Conservation (phyloP, 78 protist genomes). For the Chrysochromulina parva region DNA sequence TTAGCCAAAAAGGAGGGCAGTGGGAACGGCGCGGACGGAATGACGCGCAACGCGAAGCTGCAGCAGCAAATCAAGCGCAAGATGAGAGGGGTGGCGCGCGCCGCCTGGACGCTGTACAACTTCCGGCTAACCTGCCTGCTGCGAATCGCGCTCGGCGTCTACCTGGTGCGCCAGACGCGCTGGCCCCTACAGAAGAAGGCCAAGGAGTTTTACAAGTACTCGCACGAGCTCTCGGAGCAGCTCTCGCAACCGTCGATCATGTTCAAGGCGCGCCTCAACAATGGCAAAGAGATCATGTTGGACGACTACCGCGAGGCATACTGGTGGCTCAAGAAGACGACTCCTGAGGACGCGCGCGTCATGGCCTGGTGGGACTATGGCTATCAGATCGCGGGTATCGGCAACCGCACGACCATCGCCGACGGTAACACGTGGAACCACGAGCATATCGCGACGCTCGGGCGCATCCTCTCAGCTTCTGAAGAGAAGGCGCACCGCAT, state of each 20-base stretch:
- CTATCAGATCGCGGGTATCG: constrained; percentile 18
- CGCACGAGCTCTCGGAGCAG: neutral
- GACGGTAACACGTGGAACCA: constrained; percentile 62
- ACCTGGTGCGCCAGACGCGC: neutral
- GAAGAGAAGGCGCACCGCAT: constrained; percentile 21
- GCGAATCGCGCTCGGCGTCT: neutral
- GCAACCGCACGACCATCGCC: constrained; percentile 36
- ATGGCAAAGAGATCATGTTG: neutral
- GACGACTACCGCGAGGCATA: constrained; percentile 36
- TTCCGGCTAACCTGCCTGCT: neutral
- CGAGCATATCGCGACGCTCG: constrained; percentile 55
- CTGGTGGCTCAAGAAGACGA: constrained; percentile 53
- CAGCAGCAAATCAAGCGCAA: no score
- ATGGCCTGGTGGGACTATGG: constrained; percentile 60
- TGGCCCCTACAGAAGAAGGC: no score
- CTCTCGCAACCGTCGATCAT: constrained; percentile 29
- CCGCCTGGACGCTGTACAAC: neutral
- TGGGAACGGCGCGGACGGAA: no score
- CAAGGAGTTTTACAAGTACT: neutral
- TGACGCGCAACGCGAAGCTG: no score
- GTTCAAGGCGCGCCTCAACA: neutral
- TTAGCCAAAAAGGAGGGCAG: no score
- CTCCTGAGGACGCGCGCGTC: constrained; percentile 57
- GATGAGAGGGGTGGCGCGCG: no score
- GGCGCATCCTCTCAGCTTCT: neutral